Conservation (phyloP, 345 rosid species). For the Passiflora organensis region DNA sequence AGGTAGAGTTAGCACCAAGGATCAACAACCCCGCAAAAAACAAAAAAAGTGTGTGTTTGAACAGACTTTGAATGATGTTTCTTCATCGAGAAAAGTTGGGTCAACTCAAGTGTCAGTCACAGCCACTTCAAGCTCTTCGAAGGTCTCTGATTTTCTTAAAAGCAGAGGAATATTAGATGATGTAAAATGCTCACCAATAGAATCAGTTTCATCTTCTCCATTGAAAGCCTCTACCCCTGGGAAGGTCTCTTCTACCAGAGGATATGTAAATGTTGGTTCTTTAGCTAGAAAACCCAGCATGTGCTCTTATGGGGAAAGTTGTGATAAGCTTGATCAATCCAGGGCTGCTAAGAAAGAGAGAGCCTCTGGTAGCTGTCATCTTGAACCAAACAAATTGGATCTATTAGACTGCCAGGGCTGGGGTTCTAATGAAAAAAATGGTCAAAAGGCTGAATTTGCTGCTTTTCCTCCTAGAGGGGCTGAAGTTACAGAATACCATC, state of each 20-base stretch:
- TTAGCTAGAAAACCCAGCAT: conserved; percentile 21
- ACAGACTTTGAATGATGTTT: conserved; percentile 17
- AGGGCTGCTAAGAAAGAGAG: conserved; percentile 22
- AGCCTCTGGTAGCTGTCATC: conserved; percentile 11
- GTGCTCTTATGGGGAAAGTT: conserved; percentile 29
- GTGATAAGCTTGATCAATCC: conserved; percentile 16
- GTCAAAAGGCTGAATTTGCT: conserved; percentile 17
- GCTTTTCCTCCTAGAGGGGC: conserved; percentile 11
- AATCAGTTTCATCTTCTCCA: conserved; percentile 51
- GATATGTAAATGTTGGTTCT: conserved; percentile 19
- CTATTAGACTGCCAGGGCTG: conserved; percentile 1
- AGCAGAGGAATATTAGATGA: conserved; percentile 27
- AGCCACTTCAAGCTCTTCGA: conserved; percentile 60
- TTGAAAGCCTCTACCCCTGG: conserved; percentile 24
- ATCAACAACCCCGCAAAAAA: conserved; percentile 14
- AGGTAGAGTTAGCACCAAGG: conserved; percentile 22
- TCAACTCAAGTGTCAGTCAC: conserved; percentile 35
- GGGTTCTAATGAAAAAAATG: conserved; percentile 6
- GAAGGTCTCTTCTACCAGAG: conserved; percentile 26
- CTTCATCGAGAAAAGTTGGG: conserved; percentile 34
- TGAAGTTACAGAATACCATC: conserved; percentile 14
- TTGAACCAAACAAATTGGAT: conserved; percentile 14
- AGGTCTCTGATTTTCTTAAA: conserved; percentile 41
- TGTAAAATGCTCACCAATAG: conserved; percentile 45
- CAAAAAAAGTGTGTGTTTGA: conserved; percentile 17